Conservation (phyloP, 345 rosid genomes). For the Ceriops decandra region DNA sequence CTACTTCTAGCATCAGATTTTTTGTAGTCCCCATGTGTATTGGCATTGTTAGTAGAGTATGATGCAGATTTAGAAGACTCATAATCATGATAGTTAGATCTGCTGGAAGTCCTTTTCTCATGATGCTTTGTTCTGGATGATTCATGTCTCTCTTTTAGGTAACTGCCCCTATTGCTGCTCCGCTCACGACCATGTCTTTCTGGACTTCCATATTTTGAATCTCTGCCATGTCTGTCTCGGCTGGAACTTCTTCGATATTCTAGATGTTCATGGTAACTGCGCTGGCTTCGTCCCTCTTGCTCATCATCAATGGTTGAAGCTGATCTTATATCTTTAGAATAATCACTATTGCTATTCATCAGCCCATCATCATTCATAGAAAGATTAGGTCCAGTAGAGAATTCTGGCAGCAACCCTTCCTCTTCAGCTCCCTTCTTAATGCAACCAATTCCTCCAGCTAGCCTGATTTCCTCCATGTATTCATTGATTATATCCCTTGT, state of each 20-base stretch:
- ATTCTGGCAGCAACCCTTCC: slow-evolving; percentile 30
- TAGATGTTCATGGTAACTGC: slow-evolving; percentile 27
- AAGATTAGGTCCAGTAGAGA: slow-evolving; percentile 20
- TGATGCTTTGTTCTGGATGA: slow-evolving; percentile 22
- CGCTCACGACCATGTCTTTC: slow-evolving; percentile 18
- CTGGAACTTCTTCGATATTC: slow-evolving; percentile 17
- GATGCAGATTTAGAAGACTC: slow-evolving; percentile 26
- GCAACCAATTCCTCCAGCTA: slow-evolving; percentile 88
- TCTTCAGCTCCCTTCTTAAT: slow-evolving; percentile 52
- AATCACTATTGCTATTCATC: slow-evolving; percentile 19
- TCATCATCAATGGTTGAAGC: slow-evolving; percentile 25
- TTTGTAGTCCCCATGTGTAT: slow-evolving; percentile 11
- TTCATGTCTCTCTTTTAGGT: slow-evolving; percentile 33
- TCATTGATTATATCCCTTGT: slow-evolving; percentile 78
- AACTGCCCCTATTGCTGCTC: slow-evolving; percentile 29
- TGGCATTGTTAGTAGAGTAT: slow-evolving; percentile 22
- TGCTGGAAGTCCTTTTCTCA: slow-evolving; percentile 41
- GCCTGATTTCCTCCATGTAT: slow-evolving; percentile 73
- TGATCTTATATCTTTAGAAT: slow-evolving; percentile 21
- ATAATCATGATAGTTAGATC: slow-evolving; percentile 20
- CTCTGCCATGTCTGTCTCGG: slow-evolving; percentile 16
- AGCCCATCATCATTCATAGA: slow-evolving; percentile 15
- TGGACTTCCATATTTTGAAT: slow-evolving; percentile 10
- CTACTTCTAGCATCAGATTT: slow-evolving; percentile 26
- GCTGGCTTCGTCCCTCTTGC: slow-evolving; percentile 23